Conservation (phyloP, 192 early-diverging fungal species). For the Phlyctochytrium planicorne region DNA sequence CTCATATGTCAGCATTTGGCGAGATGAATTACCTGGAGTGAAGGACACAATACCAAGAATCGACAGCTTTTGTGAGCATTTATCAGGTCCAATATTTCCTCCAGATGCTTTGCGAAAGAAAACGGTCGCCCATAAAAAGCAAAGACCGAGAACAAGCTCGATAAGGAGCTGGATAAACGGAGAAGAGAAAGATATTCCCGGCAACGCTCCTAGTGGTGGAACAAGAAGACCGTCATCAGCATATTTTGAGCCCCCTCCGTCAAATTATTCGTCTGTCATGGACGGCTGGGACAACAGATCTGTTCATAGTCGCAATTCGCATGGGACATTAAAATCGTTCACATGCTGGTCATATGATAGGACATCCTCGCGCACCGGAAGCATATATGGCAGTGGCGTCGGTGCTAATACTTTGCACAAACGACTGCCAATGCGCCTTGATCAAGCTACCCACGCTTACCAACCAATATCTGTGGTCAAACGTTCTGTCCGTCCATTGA, state of each 20-base stretch:
- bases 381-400: background rate
- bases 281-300: background rate
- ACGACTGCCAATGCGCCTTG: background rate
- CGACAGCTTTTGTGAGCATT: conserved; percentile 44
- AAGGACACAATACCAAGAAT: conserved; percentile 18
- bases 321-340: background rate
- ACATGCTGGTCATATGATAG: background rate
- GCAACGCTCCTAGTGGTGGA: too few relatives aligned
- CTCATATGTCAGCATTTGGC: conserved; percentile 15
- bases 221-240: background rate
- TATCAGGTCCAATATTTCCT: conserved; percentile 47
- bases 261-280: background rate
- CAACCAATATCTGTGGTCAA: background rate
- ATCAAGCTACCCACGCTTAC: too few relatives aligned
- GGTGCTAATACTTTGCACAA: background rate
- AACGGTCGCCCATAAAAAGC: background rate
- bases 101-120: conserved; percentile 22
- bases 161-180: background rate
- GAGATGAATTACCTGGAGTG: background rate
- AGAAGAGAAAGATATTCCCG: too few relatives aligned
- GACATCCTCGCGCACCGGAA: background rate
- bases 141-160: background rate
- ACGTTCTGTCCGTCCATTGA: background rate
- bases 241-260: background rate
- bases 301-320: background rate